Conservation (phyloP, 73 alveolate genomes). For the Uronychia setigera region DNA sequence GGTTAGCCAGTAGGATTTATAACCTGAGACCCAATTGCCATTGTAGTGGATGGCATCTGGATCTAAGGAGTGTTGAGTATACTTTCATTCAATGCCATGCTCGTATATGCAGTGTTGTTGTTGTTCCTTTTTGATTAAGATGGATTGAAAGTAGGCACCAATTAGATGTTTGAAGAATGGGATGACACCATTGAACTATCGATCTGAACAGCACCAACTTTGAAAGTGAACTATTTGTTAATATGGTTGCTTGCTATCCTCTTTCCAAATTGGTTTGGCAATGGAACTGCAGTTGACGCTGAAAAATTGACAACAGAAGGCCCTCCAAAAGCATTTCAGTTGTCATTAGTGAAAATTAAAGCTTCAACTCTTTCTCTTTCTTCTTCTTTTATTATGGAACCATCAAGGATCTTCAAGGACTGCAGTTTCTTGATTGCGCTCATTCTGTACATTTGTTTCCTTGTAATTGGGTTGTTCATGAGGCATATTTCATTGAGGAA, state of each 20-base stretch:
- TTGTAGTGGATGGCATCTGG: no score
- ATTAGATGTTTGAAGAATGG: no score
- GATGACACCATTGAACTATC: not conserved
- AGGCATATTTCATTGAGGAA: constrained; percentile 73
- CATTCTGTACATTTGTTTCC: constrained; percentile 79
- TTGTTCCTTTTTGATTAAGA: no score
- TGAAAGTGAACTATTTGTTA: not conserved
- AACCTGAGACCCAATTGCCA: no score
- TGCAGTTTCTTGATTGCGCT: constrained; percentile 74
- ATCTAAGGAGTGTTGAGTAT: no score
- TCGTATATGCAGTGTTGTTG: no score
- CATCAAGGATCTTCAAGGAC: constrained; percentile 64
- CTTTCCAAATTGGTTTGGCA: not conserved
- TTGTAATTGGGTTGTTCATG: constrained; percentile 67
- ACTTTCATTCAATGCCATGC: no score
- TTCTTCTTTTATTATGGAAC: constrained; percentile 49
- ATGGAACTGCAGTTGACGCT: not conserved
- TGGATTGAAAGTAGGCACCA: no score
- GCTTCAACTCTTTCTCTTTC: constrained; percentile 77
- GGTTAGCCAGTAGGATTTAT: no score
- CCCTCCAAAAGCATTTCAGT: not conserved
- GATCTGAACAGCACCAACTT: constrained; percentile 1
- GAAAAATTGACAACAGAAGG: not conserved
- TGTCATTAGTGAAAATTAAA: not conserved
- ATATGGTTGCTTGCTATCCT: not conserved